Base-by-base conservation (phyloP, 2,329 filamentous ascomycete genomes). In the Ceratocystiopsis sp. region DNA sequence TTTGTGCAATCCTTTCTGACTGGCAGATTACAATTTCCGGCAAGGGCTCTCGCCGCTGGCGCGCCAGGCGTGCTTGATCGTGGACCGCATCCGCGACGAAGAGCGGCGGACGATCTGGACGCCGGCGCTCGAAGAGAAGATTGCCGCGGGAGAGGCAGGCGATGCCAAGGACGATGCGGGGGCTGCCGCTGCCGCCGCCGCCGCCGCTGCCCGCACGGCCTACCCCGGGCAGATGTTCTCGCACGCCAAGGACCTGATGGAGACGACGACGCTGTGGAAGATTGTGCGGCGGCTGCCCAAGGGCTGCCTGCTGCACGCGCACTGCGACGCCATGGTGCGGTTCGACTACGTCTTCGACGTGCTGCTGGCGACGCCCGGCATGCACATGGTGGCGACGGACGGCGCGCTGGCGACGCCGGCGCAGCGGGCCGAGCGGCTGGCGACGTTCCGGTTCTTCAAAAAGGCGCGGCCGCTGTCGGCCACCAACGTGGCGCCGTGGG, bases 161-260 rank as follows among this genome's bases (percentile, higher is more conserved):
- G 47, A 74, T 76, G 51, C 35, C 4, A 33, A 25, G 1, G 41
- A 38, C 2, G 35, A 25, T 18, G 35, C 41, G 10, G 44, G 32
- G n/a, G 38, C 45, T 11, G 19, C 25, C 4, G 21, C 21, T 21
- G 4, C 21, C 21, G 21, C n/a, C n/a, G n/a, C n/a, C n/a, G n/a
- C n/a, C n/a, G n/a, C n/a, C n/a, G n/a, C n/a, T n/a, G 49, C 45
- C 45, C 42, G 45, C 34, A 46, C 49, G 1, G 65, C 89, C 41
- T 84, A 82, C 56, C 85, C 85, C 0, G 87, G 87, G 12, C 93
- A 94, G 80, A 91, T 93, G 82, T 95, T 94, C 61, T 78, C 74
- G 34, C 69, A 89, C 34, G 85, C 85, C 52, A 89, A 86, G 59
- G 73, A 78, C n/a, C 75, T 76, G 35, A 93, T 94, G 75, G 84